Percentiles rank a stretch among this genome's conserved stretches.
phyloP scores from a whole-genome alignment of 306 rosid species.

The Sicyos edulis region DNA sequence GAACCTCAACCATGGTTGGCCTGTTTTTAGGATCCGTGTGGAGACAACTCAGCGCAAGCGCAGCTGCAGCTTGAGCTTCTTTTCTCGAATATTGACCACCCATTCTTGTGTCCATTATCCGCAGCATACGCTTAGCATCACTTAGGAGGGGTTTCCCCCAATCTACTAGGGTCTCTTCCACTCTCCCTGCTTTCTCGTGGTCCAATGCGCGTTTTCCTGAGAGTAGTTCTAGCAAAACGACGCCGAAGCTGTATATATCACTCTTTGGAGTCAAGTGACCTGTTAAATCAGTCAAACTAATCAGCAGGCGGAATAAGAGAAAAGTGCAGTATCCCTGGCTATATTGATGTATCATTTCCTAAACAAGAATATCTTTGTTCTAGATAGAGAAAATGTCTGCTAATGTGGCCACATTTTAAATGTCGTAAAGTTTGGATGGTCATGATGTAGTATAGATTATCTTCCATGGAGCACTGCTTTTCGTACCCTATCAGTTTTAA shows the following conservation, averaged over 20 bases:
- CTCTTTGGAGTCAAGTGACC: slow-evolving; percentile 85
- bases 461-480: background rate
- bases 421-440: background rate
- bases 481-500: no score
- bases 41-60: slow-evolving; percentile 62
- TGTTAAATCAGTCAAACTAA: slow-evolving; percentile 26
- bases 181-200: slow-evolving; percentile 36
- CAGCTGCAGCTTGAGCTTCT: slow-evolving; percentile 72
- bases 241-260: slow-evolving; percentile 90
- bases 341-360: background rate
- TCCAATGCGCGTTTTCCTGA: slow-evolving; percentile 62
- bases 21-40: slow-evolving; percentile 56
- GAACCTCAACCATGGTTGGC: slow-evolving; percentile 61
- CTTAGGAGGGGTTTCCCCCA: slow-evolving; percentile 72
- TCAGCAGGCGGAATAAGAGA: background rate
- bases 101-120: slow-evolving; percentile 74
- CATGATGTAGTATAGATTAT: background rate
- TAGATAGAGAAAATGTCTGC: background rate
- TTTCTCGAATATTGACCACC: slow-evolving; percentile 84
- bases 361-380: background rate
- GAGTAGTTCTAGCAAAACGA: slow-evolving; percentile 65
- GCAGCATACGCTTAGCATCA: slow-evolving; percentile 52
- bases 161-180: slow-evolving; percentile 67
- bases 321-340: no score
- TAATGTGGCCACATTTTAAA: background rate